phyloP scores from a whole-genome alignment of 176 grass and related monocot species.

The Zea luxurians region DNA sequence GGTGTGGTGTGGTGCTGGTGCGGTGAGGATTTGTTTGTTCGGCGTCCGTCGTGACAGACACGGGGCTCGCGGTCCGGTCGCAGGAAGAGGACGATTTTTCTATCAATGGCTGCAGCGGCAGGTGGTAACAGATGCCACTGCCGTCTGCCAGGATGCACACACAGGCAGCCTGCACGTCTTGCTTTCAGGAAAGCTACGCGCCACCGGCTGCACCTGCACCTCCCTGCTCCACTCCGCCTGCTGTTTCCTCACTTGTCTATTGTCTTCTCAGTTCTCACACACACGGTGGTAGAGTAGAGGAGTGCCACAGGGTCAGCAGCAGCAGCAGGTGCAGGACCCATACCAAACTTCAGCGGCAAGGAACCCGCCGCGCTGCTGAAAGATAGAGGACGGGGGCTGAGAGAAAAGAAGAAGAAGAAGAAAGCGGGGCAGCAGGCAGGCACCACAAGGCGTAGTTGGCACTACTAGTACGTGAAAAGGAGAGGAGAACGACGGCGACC shows the following conservation, averaged over 20 bases:
- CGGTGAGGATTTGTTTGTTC: not conserved
- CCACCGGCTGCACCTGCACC: slow-evolving; percentile 17
- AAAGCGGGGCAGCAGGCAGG: not conserved
- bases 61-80: not conserved
- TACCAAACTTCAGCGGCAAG: not conserved
- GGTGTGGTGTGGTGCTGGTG: not conserved
- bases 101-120: not conserved
- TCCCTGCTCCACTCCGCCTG: not conserved
- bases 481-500: slow-evolving; percentile 32
- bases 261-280: no score
- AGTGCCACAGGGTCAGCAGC: no score
- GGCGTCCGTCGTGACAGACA: not conserved
- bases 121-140: slow-evolving; percentile 3
- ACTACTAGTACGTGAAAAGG: slow-evolving; percentile 14
- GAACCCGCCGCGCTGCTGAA: slow-evolving; percentile 28
- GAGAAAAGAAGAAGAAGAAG: not conserved
- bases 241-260: no score
- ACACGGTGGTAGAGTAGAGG: no score
- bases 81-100: not conserved
- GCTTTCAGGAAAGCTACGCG: slow-evolving; percentile 59
- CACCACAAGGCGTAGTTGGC: not conserved
- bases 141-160: not conserved
- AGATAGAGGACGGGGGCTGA: not conserved
- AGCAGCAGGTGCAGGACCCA: no score
- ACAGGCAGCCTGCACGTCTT: slow-evolving; percentile 44